Base-by-base conservation (phyloP, 1,139 yeast genomes). In the Yamadazyma songkhlaensis region DNA sequence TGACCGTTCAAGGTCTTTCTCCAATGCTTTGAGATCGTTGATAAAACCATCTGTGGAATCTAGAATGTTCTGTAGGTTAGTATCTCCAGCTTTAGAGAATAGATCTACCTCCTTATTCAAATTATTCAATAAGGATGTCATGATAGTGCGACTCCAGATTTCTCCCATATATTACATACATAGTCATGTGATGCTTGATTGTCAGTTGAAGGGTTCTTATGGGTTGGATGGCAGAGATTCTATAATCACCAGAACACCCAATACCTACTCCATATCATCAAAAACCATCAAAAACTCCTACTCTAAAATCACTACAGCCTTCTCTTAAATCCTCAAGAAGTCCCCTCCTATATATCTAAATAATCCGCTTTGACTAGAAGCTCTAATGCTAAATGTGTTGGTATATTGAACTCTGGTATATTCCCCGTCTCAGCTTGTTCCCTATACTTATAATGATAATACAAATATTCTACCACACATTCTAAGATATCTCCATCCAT, bases 371-470 rank as follows among this genome's bases (percentile, higher is more conserved):
- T 95, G 28, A 92, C 94, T 34, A 92, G 64, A 48, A 92, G 65
- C 54, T 92, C 97, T 47, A 92, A 67, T 0, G 97, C 96, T 75
- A 90, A 77, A 50, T 88, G 97, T 0, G 97, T 92, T 0, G 97
- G 97, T 1, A 92, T 80, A 33, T 84, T 83, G 58, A 92, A 92
- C 43, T 86, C 94, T 0, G 96, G 95, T 9, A 86, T 79, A 36
- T 74, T 79, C 0, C 72, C 75, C 20, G 67, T 64, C 29, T 71
- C 78, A 2, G 75, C 79, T 30, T 66, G 69, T 41, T 81, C 85
- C 46, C 70, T 76, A 54, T 85, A 86, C 51, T 85, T 83, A 48
- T 72, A 62, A 50, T 86, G 80, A 55, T 87, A 90, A 55, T 86
- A 82, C 29, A 92, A 62, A 53, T 92, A 92, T 49, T 92, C 97